These are phyloP conservation scores for Globisporangium solare DNA, from an alignment of 352 stramenopile genomes.

Conservation along the genomic window DNA sequence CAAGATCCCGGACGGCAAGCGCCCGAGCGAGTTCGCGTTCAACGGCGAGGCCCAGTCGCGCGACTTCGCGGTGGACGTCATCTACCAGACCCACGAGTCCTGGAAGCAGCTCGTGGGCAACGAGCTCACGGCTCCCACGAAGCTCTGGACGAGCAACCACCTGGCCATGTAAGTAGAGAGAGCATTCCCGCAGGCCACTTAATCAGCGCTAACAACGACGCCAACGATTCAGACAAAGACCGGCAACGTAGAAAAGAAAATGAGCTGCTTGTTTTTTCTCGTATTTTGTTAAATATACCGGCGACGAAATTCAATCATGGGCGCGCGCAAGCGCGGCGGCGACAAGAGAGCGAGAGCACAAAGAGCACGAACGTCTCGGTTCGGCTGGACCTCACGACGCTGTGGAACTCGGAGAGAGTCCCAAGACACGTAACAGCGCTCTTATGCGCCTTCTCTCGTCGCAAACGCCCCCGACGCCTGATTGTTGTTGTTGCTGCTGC, in stretches of 20 bases:
- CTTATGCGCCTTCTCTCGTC: background rate
- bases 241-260: background rate
- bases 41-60: slow-evolving; percentile 88
- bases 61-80: slow-evolving; percentile 89
- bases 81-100: slow-evolving; percentile 85
- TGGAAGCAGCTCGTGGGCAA: slow-evolving; percentile 81
- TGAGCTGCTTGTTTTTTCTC: background rate
- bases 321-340: background rate
- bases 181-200: background rate
- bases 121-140: slow-evolving; percentile 36
- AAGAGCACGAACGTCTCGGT: background rate
- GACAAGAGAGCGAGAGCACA: too few relatives aligned
- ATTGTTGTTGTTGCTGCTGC: background rate
- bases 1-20: slow-evolving; percentile 99
- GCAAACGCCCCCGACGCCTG: background rate
- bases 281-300: slow-evolving; percentile 16
- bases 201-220: background rate
- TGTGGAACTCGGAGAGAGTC: too few relatives aligned
- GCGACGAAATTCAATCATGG: slow-evolving; percentile 1
- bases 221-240: background rate
- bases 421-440: background rate
- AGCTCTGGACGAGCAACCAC: slow-evolving; percentile 63
- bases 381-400: background rate
- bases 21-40: slow-evolving; percentile 98
- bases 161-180: background rate